Percentiles rank a stretch among this genome's conserved stretches.
phyloP scores from a whole-genome alignment of 2,329 filamentous ascomycete genomes.

The Dactylonectria macrodidyma region DNA sequence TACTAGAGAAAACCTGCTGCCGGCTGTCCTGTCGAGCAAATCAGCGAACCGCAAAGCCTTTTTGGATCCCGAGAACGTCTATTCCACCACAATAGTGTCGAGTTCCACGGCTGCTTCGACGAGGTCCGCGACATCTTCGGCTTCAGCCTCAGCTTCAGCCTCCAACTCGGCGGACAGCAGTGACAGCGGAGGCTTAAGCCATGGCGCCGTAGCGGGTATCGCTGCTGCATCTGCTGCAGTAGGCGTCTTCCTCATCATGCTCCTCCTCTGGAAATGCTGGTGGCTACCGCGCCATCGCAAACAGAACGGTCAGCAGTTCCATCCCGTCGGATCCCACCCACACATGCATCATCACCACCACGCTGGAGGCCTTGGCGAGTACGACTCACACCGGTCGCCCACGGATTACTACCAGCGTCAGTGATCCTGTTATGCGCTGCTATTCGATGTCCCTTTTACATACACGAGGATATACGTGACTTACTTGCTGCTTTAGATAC shows the following conservation, averaged over 20 bases:
- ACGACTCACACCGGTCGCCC: not conserved
- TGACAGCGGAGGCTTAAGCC: not conserved
- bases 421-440: not conserved
- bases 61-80: not conserved
- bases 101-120: not conserved
- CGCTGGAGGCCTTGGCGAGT: not conserved
- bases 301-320: not conserved
- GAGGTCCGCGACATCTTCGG: too few species aligned
- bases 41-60: not conserved
- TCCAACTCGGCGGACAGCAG: not conserved
- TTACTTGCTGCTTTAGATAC: too few species aligned
- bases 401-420: slow-evolving; percentile 5
- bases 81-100: not conserved
- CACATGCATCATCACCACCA: not conserved
- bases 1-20: not conserved
- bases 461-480: too few species aligned
- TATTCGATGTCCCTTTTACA: not conserved
- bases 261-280: not conserved
- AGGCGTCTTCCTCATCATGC: not conserved
- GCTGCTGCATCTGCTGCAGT: not conserved
- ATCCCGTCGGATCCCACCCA: not conserved
- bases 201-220: not conserved
- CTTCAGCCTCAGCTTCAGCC: not conserved
- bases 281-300: not conserved
- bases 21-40: not conserved